Evolutionary conservation across 192 early-diverging fungal species (phyloP).

Genomic region (Coemansia sp.): DNA sequence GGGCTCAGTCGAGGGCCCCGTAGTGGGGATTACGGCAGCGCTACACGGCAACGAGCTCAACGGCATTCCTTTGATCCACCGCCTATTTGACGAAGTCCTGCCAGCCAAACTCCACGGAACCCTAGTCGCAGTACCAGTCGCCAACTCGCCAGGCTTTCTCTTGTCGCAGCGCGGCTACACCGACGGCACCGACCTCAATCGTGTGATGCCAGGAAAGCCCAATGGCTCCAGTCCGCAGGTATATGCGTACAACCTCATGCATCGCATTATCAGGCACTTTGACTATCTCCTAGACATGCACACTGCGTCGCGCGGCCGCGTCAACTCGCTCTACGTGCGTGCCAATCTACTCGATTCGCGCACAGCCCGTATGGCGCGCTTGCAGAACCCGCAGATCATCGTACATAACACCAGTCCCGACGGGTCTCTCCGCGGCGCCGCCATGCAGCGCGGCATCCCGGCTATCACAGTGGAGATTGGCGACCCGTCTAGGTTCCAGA

Average conservation of each 20-base stretch:
- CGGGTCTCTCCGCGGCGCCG: conserved; percentile 84
- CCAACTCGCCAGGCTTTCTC: conserved; percentile 84
- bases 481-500: conserved; percentile 84
- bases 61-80: conserved; percentile 88
- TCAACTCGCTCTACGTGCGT: conserved; percentile 88
- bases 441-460: conserved; percentile 70
- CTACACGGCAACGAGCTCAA: conserved; percentile 93
- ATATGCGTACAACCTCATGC: conserved; percentile 80
- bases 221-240: conserved; percentile 80
- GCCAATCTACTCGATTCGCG: conserved; percentile 80
- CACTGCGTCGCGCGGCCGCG: conserved; percentile 81
- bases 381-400: conserved; percentile 88
- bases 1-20: conserved; percentile 62
- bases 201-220: conserved; percentile 78
- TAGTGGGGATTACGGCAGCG: conserved; percentile 75
- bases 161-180: conserved; percentile 77
- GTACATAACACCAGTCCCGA: conserved; percentile 66
- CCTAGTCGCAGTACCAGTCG: conserved; percentile 86
- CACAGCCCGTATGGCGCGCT: conserved; percentile 71
- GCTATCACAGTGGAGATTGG: conserved; percentile 94
- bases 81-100: conserved; percentile 78
- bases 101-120: conserved; percentile 74
- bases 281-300: conserved; percentile 88
- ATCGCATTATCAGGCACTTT: conserved; percentile 77
- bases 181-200: conserved; percentile 88